Evolutionary conservation across 306 rosid species (phyloP), one percentile per base, ranked within the genome.

Genomic region (Cyamopsis tetragonoloba): DNA sequence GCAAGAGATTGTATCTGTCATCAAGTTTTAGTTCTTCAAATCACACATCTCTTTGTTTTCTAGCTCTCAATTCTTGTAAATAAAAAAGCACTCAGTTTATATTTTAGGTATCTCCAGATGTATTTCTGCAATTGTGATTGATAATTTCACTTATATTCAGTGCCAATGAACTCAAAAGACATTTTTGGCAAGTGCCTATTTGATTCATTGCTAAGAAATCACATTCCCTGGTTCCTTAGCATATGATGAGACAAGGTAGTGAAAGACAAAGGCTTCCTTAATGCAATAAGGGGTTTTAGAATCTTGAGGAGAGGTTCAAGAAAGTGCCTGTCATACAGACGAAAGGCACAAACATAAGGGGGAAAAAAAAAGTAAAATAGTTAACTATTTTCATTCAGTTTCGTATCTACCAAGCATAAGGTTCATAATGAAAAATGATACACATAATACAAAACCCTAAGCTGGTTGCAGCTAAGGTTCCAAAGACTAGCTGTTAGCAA

Each of bases 1-100:
- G 17, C 22, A 17, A 17, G 38, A 44, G 61, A 39, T 60, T 43
- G 20, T 54, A 47, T 61, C 7, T 51, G 38, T 42, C 31, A 4
- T 4, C 37, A 59, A 37, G 57, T 59, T 54, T 39, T 48, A 11
- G 41, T 34, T 77, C 61, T 70, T 44, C n/a, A 43, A 46, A 10
- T 37, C 41, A 28, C 11, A 20, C 54, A 34, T 48, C 17, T 20
- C 66, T 37, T 31, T 54, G 7, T 50, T 50, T 41, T 62, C 41
- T 24, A 47, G 23, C 4, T 63, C 50, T 17, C 66, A 30, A 28
- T 41, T 62, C 11, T 2, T 38, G 50, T 46, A 6, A 54, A 12
- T 46, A 19, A 57, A 14, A 32, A 11, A 34, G 18, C 22, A 14
- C 18, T 58, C 23, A n/a, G 7, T 28, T 20, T 24, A 10, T 17